Evolutionary conservation across 2,329 filamentous ascomycete genomes (phyloP).

Genomic region (Colletotrichum tamarilloi): DNA sequence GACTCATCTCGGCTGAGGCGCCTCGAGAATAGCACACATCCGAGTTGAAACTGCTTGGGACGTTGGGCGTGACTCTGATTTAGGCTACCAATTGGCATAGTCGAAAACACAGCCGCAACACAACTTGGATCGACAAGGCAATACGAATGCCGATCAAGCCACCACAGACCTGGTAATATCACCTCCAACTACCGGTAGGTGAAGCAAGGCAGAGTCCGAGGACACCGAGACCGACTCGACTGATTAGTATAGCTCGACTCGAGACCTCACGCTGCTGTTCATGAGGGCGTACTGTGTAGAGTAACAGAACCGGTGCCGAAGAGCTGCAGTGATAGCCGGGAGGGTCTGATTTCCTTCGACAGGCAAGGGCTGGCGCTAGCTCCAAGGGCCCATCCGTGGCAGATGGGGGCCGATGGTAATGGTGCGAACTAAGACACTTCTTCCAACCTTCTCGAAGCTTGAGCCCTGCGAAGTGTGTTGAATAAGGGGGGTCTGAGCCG

Average conservation of each 20-base stretch:
- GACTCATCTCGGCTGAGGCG: background rate
- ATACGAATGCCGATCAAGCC: background rate
- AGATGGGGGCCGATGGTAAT: background rate
- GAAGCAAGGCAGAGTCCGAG: background rate
- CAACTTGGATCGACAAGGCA: conserved; percentile 1
- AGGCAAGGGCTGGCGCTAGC: background rate
- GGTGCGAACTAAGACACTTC: conserved; percentile 20
- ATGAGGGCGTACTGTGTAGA: background rate
- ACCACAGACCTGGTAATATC: background rate
- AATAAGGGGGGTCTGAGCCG: conserved; percentile 19
- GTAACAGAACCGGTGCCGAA: background rate
- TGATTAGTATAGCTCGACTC: background rate
- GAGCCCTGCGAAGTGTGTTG: conserved; percentile 17
- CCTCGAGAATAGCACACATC: background rate
- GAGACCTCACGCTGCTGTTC: background rate
- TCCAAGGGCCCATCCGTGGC: background rate
- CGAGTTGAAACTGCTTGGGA: background rate
- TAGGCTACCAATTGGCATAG: background rate
- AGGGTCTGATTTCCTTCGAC: background rate
- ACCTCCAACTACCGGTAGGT: background rate
- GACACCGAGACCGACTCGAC: background rate
- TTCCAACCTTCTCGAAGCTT: conserved; percentile 34
- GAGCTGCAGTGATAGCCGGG: background rate
- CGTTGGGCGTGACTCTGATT: background rate
- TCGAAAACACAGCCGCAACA: background rate